Base-by-base conservation (phyloP, 2,329 filamentous ascomycete genomes). In the Colletotrichum spinosum region DNA sequence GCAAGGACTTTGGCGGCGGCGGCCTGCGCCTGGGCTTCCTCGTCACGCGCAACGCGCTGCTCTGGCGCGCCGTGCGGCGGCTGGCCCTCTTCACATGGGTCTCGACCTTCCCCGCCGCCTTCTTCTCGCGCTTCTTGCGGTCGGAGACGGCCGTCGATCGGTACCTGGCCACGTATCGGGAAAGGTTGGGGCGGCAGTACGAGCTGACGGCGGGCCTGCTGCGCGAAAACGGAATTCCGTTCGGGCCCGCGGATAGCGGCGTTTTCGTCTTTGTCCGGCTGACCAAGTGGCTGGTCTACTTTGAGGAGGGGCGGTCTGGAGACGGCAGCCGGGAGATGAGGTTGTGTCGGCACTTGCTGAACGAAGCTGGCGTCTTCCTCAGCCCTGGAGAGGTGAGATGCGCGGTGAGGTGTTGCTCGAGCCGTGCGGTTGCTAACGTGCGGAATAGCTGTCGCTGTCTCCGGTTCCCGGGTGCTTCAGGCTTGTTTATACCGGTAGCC, bases 1-100 rank as follows among this genome's bases (percentile, higher is more conserved):
- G 61, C 38, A 61, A 65, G 41, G 52, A 56, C 56, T 61, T 61
- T 51, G 56, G 62, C 11, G 33, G 39, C 34, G 46, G 46, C n/a
- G 62, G 57, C 6, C 46, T 61, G 15, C n/a, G 57, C 12, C 17
- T 60, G 12, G 62, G 52, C 1, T 55, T 61, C 41, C 37, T 61
- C 9, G 46, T 65, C n/a, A 53, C 62, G 7, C 38, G 46, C 8
- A 66, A 56, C 13, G 11, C 17, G 35, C 41, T 52, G 3, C 41
- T 58, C 3, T 41, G 46, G 57, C 53, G 25, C 7, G 56, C 39
- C 41, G 25, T 48, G n/a, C 46, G 52, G 17, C 46, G 44, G 38
- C 15, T 46, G 11, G 46, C 35, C 2, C 7, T 46, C 8, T 57
- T 61, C 11, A 57, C 63, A 2, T 53, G 52, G 45, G 39, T 52